phyloP scores from a whole-genome alignment of 768 basidiomycete species.

The Tylopilus sp. region DNA sequence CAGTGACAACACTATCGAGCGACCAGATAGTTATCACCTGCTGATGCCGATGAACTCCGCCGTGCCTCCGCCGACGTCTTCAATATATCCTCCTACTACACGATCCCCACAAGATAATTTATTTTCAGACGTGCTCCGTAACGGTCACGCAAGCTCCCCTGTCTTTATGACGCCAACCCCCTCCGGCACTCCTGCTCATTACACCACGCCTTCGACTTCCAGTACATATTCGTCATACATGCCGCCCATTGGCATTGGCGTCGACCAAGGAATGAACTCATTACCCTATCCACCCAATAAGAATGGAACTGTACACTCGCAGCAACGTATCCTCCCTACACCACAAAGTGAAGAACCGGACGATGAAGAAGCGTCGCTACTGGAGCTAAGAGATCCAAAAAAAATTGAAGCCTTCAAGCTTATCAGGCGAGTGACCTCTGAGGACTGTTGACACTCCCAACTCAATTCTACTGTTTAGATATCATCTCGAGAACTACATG shows the following conservation, averaged over 20 bases:
- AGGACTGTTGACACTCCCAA: not conserved
- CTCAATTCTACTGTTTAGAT: conserved; percentile 41
- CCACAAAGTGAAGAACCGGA: conserved; percentile 42
- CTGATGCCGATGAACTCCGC: conserved; percentile 52
- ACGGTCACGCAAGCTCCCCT: conserved; percentile 48
- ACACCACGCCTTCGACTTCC: conserved; percentile 37
- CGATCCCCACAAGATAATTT: conserved; percentile 49
- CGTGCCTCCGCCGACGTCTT: conserved; percentile 32
- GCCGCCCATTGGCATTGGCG: conserved; percentile 52
- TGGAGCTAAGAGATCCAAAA: conserved; percentile 53
- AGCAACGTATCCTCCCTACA: conserved; percentile 23
- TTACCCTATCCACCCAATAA: conserved; percentile 46
- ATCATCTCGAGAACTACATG: conserved; percentile 89
- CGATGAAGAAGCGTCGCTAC: conserved; percentile 47
- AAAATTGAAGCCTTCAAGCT: conserved; percentile 79
- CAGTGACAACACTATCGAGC: conserved; percentile 42
- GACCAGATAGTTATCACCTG: conserved; percentile 47
- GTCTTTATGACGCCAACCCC: conserved; percentile 56
- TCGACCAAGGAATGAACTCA: conserved; percentile 51
- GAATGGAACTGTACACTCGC: conserved; percentile 19
- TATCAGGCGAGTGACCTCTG: conserved; percentile 53
- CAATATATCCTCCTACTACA: conserved; percentile 43
- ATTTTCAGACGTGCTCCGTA: conserved; percentile 61
- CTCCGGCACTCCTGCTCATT: conserved; percentile 39
- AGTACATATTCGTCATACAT: conserved; percentile 45